Conservation (phyloP, 306 rosid genomes). For the Cucurbita maxima region DNA sequence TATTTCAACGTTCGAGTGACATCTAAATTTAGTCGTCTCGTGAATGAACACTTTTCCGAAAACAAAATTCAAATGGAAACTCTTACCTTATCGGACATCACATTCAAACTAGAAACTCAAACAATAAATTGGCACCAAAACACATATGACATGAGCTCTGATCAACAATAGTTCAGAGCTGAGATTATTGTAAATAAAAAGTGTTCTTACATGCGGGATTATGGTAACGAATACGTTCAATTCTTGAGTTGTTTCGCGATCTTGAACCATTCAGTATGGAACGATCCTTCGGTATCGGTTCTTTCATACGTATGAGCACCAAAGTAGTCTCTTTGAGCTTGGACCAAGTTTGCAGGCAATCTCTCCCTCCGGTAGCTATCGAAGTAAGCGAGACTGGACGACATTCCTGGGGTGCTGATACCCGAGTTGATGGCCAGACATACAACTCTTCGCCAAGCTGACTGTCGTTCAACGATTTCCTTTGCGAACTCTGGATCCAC, state of each 20-base stretch:
- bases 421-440: slow-evolving; percentile 34
- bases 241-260: slow-evolving; percentile 18
- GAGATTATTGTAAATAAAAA: neutral
- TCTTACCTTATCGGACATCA: neutral
- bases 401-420: slow-evolving; percentile 73
- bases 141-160: neutral
- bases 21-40: neutral
- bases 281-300: slow-evolving; percentile 18
- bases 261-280: slow-evolving; percentile 32
- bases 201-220: neutral
- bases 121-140: neutral
- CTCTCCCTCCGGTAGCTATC: slow-evolving; percentile 59
- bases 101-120: neutral
- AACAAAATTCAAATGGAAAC: neutral
- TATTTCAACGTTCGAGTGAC: neutral
- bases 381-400: slow-evolving; percentile 70
- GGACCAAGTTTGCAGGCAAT: slow-evolving; percentile 44
- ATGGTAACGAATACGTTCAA: neutral
- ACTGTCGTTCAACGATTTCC: slow-evolving; percentile 67
- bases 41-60: neutral
- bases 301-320: slow-evolving; percentile 29
- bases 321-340: slow-evolving; percentile 28
- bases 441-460: slow-evolving; percentile 72
- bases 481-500: slow-evolving; percentile 63
- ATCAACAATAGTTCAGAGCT: neutral